phyloP scores from a whole-genome alignment of 164 flowering plant genomes.

The Stephania yunnanensis region DNA sequence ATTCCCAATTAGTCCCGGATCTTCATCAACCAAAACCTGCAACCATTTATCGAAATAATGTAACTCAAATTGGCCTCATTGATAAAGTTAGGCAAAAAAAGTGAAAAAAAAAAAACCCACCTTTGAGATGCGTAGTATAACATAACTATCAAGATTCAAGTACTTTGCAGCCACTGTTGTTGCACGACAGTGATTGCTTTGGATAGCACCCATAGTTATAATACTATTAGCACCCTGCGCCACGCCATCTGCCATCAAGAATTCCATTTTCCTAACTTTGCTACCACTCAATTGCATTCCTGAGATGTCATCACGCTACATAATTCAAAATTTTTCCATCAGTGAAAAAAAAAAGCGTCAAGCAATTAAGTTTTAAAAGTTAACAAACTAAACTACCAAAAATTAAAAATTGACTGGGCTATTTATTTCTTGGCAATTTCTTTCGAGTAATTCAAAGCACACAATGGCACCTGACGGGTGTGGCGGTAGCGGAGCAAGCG shows the following conservation, averaged over 20 bases:
- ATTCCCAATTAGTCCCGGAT: slow-evolving; percentile 93
- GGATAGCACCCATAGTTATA: slow-evolving; percentile 91
- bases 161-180: slow-evolving; percentile 96
- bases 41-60: slow-evolving; percentile 6
- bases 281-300: slow-evolving; percentile 99
- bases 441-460: not conserved
- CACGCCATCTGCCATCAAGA: slow-evolving; percentile 89
- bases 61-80: not conserved
- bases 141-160: slow-evolving; percentile 72
- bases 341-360: slow-evolving; percentile 10
- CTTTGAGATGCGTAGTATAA: slow-evolving; percentile 88
- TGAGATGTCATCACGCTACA: slow-evolving; percentile 89
- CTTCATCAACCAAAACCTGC: slow-evolving; percentile 72
- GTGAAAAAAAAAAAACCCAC: slow-evolving; percentile 23
- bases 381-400: not conserved
- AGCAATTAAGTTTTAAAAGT: not conserved
- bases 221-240: slow-evolving; percentile 83
- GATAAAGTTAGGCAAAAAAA: not conserved
- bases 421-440: not conserved
- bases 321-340: slow-evolving; percentile 18
- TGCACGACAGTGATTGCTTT: slow-evolving; percentile 98
- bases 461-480: not conserved
- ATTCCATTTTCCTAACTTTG: slow-evolving; percentile 92
- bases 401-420: not conserved
- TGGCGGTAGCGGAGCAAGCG: too few species aligned